These are phyloP conservation scores for Borovskyia barvae DNA, from an alignment of 208 protist genomes.

Conservation along the genomic window DNA sequence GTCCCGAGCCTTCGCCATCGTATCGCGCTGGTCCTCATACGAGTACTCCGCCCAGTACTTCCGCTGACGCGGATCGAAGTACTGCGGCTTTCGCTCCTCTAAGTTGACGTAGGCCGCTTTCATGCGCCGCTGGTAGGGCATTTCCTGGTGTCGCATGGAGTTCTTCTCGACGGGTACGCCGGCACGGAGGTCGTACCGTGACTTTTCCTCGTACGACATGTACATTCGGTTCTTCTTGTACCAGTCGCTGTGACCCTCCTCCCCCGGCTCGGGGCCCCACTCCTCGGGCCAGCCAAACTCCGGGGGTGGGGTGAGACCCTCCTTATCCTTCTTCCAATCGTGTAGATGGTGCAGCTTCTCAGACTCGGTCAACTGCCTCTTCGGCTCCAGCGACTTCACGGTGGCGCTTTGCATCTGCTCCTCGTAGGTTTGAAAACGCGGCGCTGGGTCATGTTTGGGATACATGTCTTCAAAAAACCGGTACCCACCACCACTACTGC, in stretches of 20 bases:
- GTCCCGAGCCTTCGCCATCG: conserved; percentile 75
- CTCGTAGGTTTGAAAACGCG: conserved; percentile 73
- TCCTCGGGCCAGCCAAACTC: conserved; percentile 89
- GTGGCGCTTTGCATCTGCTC: conserved; percentile 62
- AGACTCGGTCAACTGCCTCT: conserved; percentile 69
- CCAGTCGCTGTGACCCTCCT: conserved; percentile 82
- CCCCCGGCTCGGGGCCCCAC: conserved; percentile 85
- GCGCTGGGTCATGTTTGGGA: conserved; percentile 74
- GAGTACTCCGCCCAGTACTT: conserved; percentile 83
- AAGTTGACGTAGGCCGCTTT: conserved; percentile 84
- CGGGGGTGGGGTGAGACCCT: conserved; percentile 62
- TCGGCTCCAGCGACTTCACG: conserved; percentile 50
- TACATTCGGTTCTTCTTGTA: conserved; percentile 91
- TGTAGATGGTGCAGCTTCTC: conserved; percentile 84
- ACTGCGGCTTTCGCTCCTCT: conserved; percentile 70
- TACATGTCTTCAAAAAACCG: conserved; percentile 90
- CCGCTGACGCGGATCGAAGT: conserved; percentile 67
- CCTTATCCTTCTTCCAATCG: conserved; percentile 69
- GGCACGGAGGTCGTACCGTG: conserved; percentile 68
- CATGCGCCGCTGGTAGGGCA: conserved; percentile 85
- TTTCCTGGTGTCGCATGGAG: conserved; percentile 82
- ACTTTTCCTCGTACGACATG: conserved; percentile 90
- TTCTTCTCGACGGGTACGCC: conserved; percentile 87
- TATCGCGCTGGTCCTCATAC: conserved; percentile 86
- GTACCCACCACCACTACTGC: conserved; percentile 45